phyloP scores from a whole-genome alignment of 768 basidiomycete genomes.

The Suillus decipiens region DNA sequence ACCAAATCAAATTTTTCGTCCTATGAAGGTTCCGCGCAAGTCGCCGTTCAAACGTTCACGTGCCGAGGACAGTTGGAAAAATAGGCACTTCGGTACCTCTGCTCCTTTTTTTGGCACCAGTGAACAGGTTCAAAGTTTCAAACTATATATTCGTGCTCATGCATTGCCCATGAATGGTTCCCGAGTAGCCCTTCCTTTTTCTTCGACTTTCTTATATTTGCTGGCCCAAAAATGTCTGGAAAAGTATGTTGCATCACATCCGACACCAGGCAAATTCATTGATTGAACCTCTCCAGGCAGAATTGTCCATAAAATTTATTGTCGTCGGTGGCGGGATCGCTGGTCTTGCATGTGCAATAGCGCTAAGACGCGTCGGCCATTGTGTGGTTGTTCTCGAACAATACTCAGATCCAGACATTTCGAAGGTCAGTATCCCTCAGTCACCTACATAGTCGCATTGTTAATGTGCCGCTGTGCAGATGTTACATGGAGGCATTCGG shows the following conservation, averaged over 20 bases:
- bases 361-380: constrained; percentile 59
- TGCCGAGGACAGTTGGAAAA: background rate
- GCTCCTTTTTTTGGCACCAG: constrained; percentile 4
- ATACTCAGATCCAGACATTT: constrained; percentile 39
- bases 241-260: constrained; percentile 4
- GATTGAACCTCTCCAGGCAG: constrained; percentile 10
- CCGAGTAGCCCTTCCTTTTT: constrained; percentile 2
- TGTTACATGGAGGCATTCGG: constrained; percentile 41
- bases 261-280: background rate
- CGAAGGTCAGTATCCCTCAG: constrained; percentile 29
- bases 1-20: background rate
- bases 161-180: background rate
- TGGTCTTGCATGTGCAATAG: constrained; percentile 57
- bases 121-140: background rate
- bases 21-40: constrained; percentile 4
- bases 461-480: constrained; percentile 22
- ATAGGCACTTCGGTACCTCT: constrained; percentile 1
- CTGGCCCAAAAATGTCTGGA: constrained; percentile 1
- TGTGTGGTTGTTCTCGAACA: constrained; percentile 59
- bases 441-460: background rate
- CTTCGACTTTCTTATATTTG: background rate
- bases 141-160: constrained; percentile 2
- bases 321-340: constrained; percentile 55
- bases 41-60: constrained; percentile 6
- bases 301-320: constrained; percentile 38